Percentiles rank a stretch among this genome's conserved stretches.
Evolutionary conservation across 352 stramenopile species (phyloP).

Genomic region (Pilasporangium apinafurcum): DNA sequence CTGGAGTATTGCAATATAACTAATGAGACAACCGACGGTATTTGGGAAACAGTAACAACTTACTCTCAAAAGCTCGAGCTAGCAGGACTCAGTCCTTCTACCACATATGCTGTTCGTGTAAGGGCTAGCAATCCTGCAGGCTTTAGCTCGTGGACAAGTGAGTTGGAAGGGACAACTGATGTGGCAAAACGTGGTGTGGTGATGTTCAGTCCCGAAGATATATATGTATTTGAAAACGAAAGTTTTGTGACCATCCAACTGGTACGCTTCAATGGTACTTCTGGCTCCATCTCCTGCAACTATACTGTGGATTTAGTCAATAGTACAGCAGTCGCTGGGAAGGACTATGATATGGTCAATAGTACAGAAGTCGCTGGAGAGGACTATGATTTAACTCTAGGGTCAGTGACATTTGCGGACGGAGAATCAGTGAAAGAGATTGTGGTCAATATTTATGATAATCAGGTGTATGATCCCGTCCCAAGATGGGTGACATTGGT

Average conservation of each 20-base stretch:
- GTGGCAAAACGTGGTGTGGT: conserved; percentile 35
- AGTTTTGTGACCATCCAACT: conserved; percentile 22
- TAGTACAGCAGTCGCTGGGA: conserved; percentile 15
- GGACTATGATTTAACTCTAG: conserved; percentile 13
- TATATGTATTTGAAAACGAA: conserved; percentile 35
- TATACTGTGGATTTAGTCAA: conserved; percentile 9
- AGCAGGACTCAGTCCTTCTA: conserved; percentile 15
- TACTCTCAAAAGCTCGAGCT: conserved; percentile 13
- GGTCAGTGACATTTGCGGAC: conserved; percentile 31
- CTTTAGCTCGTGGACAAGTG: conserved; percentile 21
- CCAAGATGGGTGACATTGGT: conserved; percentile 19
- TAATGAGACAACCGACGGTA: neutral
- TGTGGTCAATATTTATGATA: conserved; percentile 30
- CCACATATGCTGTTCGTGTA: conserved; percentile 27
- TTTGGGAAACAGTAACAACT: neutral
- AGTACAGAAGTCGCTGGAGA: too few species aligned
- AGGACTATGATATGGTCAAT: conserved; percentile 32
- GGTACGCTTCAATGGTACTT: conserved; percentile 38
- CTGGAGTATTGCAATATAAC: conserved; percentile 13
- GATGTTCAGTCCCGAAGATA: conserved; percentile 7
- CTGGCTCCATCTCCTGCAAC: conserved; percentile 29
- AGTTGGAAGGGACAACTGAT: conserved; percentile 24
- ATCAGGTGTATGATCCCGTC: conserved; percentile 21
- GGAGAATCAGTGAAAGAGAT: conserved; percentile 26
- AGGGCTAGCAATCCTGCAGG: conserved; percentile 32